Conservation (phyloP, 495 filamentous ascomycete species). For the Penicillium nucicola region DNA sequence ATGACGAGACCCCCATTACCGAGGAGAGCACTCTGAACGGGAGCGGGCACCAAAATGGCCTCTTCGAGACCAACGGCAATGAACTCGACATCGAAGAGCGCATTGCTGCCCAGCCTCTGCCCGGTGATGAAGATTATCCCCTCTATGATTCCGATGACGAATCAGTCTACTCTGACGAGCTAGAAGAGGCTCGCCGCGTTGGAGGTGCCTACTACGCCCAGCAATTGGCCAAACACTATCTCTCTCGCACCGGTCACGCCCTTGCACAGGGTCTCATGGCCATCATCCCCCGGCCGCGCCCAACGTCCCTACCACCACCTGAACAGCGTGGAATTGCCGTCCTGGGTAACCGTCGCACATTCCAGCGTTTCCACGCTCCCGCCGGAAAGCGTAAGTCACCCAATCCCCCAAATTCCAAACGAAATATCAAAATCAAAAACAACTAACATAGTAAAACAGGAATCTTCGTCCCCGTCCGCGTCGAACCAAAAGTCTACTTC, state of each 20-base stretch:
- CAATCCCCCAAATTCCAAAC: neutral
- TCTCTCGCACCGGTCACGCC: constrained; percentile 34
- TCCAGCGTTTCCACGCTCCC: constrained; percentile 75
- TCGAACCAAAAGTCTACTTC: constrained; percentile 97
- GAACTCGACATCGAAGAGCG: constrained; percentile 74
- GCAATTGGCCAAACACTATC: constrained; percentile 49
- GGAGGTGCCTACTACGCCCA: constrained; percentile 70
- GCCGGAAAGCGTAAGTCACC: constrained; percentile 69
- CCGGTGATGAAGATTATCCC: constrained; percentile 68
- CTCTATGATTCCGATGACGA: constrained; percentile 93
- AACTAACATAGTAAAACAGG: constrained; percentile 34
- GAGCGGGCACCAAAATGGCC: constrained; percentile 18
- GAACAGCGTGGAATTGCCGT: constrained; percentile 45
- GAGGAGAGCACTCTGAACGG: constrained; percentile 4
- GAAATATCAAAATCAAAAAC: neutral
- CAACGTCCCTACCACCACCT: constrained; percentile 56
- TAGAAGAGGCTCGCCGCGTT: constrained; percentile 69
- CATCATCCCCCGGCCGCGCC: constrained; percentile 56
- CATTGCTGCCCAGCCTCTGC: constrained; percentile 55
- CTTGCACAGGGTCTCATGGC: constrained; percentile 43
- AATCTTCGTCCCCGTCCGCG: constrained; percentile 91
- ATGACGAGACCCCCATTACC: constrained; percentile 45
- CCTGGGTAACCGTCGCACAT: constrained; percentile 51
- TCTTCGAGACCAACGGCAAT: constrained; percentile 46
- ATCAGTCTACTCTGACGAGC: constrained; percentile 58